Evolutionary conservation across 2,329 filamentous ascomycete genomes (phyloP).

Genomic region (Ustilaginoidea virens): DNA sequence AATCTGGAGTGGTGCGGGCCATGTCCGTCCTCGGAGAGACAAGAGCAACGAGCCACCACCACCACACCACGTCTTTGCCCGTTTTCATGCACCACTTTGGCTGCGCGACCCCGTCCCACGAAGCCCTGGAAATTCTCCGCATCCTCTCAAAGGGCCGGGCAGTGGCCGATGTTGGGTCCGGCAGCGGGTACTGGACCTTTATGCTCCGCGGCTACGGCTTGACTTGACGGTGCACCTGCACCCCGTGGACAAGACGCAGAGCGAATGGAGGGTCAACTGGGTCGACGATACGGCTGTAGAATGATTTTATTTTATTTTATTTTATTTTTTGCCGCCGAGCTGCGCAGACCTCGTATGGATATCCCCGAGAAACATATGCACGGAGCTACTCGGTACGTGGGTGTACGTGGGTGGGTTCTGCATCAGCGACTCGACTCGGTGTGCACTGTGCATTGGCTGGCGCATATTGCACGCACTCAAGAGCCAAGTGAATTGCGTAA

Average conservation of each 20-base stretch:
- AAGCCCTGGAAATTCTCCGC: conserved; percentile 44
- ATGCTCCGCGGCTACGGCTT: conserved; percentile 47
- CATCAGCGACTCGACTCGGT: no score
- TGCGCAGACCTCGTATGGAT: no score
- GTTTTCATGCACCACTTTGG: conserved; percentile 69
- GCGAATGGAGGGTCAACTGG: conserved; percentile 55
- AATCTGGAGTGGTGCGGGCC: conserved; percentile 52
- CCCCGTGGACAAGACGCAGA: conserved; percentile 53
- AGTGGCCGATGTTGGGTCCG: conserved; percentile 52
- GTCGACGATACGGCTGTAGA: conserved; percentile 55
- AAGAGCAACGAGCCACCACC: conserved; percentile 45
- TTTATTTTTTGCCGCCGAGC: no score
- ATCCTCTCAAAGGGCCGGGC: conserved; percentile 35
- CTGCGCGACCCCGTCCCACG: conserved; percentile 54
- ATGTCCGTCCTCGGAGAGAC: conserved; percentile 31
- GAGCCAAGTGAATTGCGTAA: no score
- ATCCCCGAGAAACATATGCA: no score
- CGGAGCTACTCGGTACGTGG: no score
- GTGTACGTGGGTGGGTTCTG: no score
- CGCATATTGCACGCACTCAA: no score
- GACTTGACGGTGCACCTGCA: no score
- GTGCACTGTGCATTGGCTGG: no score
- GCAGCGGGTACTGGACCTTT: conserved; percentile 63
- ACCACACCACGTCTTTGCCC: no score
- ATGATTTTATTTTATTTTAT: no score